Percentiles rank a stretch among this genome's conserved stretches.
phyloP scores from a whole-genome alignment of 2,329 filamentous ascomycete genomes.

The Aspergillus fischeri region DNA sequence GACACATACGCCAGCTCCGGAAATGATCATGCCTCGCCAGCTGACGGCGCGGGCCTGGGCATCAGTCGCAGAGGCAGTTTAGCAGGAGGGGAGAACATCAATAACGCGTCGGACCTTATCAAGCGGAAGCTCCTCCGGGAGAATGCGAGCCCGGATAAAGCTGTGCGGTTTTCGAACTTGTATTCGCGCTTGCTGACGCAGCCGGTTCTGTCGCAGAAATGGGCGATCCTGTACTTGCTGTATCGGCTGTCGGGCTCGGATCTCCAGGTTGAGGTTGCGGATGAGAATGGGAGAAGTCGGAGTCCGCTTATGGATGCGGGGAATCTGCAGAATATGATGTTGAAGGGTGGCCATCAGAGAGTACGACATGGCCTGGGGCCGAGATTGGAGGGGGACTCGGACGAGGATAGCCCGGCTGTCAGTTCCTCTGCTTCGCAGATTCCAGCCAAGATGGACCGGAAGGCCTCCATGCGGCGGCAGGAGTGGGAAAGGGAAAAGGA shows the following conservation, averaged over 20 bases:
- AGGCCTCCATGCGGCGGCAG: constrained; percentile 20
- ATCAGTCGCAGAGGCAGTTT: constrained; percentile 27
- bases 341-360: constrained; percentile 19
- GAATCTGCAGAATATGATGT: constrained; percentile 36
- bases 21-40: constrained; percentile 24
- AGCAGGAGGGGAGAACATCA: constrained; percentile 54
- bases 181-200: constrained; percentile 81
- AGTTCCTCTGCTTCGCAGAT: constrained; percentile 40
- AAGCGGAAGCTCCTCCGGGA: constrained; percentile 79
- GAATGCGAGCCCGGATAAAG: constrained; percentile 68
- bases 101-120: constrained; percentile 89
- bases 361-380: constrained; percentile 19
- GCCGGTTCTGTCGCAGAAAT: constrained; percentile 90
- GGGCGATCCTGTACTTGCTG: constrained; percentile 90
- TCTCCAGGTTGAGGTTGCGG: constrained; percentile 16
- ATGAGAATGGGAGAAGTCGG: constrained; percentile 26
- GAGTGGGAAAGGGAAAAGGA: constrained; percentile 19
- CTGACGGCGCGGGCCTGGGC: constrained; percentile 14
- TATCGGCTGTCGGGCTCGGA: constrained; percentile 71
- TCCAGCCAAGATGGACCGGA: constrained; percentile 23
- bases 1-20: constrained; percentile 25
- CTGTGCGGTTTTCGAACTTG: constrained; percentile 81
- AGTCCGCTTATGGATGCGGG: constrained; percentile 39
- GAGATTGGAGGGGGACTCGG: constrained; percentile 23
- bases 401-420: constrained; percentile 36